A percentile compares a stretch with the other conserved stretches of the same genome.
These are phyloP conservation scores for Leccinellum albellum DNA, from an alignment of 768 basidiomycete genomes.

Conservation along the genomic window DNA sequence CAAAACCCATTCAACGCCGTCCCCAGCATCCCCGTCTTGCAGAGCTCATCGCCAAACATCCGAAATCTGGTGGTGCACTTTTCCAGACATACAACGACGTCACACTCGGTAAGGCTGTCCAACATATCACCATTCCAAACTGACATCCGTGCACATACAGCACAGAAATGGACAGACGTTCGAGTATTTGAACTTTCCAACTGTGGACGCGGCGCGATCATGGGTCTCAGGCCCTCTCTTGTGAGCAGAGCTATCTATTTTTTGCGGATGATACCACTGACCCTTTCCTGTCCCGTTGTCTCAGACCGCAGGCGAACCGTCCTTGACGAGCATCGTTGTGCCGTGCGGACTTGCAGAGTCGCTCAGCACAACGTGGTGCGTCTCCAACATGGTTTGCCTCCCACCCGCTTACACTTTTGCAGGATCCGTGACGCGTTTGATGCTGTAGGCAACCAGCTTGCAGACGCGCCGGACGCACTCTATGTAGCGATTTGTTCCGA, in stretches of 20 bases:
- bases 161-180: slow-evolving; percentile 69
- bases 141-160: slow-evolving; percentile 33
- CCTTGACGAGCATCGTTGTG: slow-evolving; percentile 40
- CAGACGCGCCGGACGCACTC: slow-evolving; percentile 39
- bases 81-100: slow-evolving; percentile 80
- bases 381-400: not conserved
- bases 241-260: slow-evolving; percentile 31
- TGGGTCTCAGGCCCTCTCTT: slow-evolving; percentile 51
- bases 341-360: slow-evolving; percentile 69
- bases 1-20: slow-evolving; percentile 1
- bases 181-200: slow-evolving; percentile 56
- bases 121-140: not conserved
- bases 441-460: slow-evolving; percentile 33
- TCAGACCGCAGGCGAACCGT: slow-evolving; percentile 40
- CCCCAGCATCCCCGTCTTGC: slow-evolving; percentile 46
- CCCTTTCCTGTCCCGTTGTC: not conserved
- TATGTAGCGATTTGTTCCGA: slow-evolving; percentile 71
- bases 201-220: slow-evolving; percentile 55
- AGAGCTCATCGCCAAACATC: slow-evolving; percentile 55
- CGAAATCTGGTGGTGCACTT: slow-evolving; percentile 52
- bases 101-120: slow-evolving; percentile 43
- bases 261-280: not conserved
- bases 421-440: slow-evolving; percentile 61
- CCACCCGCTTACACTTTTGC: not conserved
- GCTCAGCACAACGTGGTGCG: slow-evolving; percentile 59